phyloP scores from a whole-genome alignment of 2,329 filamentous ascomycete genomes.

The Penicillium sp. region DNA sequence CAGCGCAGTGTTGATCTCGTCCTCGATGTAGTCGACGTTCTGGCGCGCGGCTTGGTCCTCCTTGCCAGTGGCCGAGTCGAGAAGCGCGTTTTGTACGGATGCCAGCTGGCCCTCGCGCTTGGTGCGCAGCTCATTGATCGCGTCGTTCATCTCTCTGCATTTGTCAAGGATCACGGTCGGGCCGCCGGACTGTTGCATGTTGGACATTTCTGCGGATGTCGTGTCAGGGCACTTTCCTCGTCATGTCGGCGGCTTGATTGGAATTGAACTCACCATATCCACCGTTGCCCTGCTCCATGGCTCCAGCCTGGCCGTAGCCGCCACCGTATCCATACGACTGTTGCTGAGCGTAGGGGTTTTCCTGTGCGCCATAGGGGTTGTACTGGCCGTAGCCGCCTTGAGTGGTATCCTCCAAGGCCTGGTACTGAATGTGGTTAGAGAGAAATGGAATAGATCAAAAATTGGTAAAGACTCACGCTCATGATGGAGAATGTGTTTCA shows the following conservation, averaged over 20 bases:
- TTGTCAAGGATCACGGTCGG: slow-evolving; percentile 79
- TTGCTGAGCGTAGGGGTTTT: slow-evolving; percentile 31
- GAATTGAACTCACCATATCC: slow-evolving; percentile 32
- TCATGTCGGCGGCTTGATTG: slow-evolving; percentile 3
- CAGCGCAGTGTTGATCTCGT: slow-evolving; percentile 79
- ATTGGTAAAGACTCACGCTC: slow-evolving; percentile 44
- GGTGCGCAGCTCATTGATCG: slow-evolving; percentile 67
- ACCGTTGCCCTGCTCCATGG: slow-evolving; percentile 33
- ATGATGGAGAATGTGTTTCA: slow-evolving; percentile 35
- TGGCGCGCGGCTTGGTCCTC: slow-evolving; percentile 62
- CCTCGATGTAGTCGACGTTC: slow-evolving; percentile 67
- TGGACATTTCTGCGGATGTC: slow-evolving; percentile 42
- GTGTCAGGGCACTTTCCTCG: slow-evolving; percentile 4
- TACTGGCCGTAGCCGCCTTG: slow-evolving; percentile 50
- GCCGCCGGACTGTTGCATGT: slow-evolving; percentile 44
- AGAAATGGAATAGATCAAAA: slow-evolving; percentile 3
- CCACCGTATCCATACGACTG: slow-evolving; percentile 23
- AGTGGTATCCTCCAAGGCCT: slow-evolving; percentile 29
- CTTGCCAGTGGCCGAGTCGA: slow-evolving; percentile 69
- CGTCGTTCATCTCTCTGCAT: slow-evolving; percentile 72
- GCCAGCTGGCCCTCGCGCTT: slow-evolving; percentile 45
- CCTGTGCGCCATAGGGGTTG: slow-evolving; percentile 49
- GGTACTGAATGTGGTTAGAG: slow-evolving; percentile 20
- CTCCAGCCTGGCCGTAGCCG: slow-evolving; percentile 28
- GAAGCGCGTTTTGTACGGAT: slow-evolving; percentile 65